These are phyloP conservation scores for Cephaloascus albidus DNA, from an alignment of 805 yeast species.

Conservation along the genomic window DNA sequence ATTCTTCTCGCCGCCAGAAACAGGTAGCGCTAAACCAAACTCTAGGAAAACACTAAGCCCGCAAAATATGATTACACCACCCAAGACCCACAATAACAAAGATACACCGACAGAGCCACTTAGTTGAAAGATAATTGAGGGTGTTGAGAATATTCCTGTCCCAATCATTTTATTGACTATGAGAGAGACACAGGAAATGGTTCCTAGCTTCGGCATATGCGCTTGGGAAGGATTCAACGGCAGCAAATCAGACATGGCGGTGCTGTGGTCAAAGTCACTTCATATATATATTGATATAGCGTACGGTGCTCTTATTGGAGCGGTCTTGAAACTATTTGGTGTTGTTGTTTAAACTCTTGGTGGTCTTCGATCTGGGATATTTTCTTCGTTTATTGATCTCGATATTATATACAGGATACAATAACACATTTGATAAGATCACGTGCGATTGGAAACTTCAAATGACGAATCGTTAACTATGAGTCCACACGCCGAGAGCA, in stretches of 20 bases:
- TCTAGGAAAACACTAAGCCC: constrained; percentile 29
- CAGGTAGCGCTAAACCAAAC: constrained; percentile 62
- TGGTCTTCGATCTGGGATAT: too few species aligned
- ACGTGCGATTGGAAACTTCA: too few species aligned
- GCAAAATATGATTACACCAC: constrained; percentile 27
- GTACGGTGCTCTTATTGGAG: too few species aligned
- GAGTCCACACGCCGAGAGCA: too few species aligned
- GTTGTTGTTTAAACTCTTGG: too few species aligned
- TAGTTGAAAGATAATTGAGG: constrained; percentile 24
- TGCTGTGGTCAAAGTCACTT: too few species aligned
- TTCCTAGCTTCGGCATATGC: not conserved
- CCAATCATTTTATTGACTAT: constrained; percentile 34
- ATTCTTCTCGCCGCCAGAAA: constrained; percentile 83
- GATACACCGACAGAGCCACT: constrained; percentile 33
- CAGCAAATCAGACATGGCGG: not conserved
- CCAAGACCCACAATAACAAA: constrained; percentile 32
- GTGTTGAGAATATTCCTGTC: constrained; percentile 31
- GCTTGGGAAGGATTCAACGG: not conserved
- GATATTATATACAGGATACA: too few species aligned
- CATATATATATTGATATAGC: too few species aligned
- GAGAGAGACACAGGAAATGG: constrained; percentile 20
- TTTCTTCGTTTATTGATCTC: too few species aligned
- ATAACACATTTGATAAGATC: too few species aligned
- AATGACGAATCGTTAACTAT: too few species aligned
- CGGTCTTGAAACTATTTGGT: too few species aligned